A percentile compares a stretch with the other conserved stretches of the same genome.
Conservation (phyloP, 2,329 filamentous ascomycete species). For the Colletotrichum liriopes region DNA sequence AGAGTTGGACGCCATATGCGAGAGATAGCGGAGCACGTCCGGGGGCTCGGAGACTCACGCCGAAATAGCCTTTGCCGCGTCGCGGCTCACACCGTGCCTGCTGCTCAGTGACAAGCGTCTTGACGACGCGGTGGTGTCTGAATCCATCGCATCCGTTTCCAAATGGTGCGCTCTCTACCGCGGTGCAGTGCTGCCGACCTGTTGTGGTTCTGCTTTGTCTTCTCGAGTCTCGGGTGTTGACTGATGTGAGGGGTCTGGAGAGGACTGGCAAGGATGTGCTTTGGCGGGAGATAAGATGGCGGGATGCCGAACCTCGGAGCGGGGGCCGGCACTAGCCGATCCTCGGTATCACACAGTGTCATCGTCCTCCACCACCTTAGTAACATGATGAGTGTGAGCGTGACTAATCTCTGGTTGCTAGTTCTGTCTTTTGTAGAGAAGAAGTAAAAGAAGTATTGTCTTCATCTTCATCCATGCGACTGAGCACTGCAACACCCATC, state of each 20-base stretch:
- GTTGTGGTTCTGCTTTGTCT: neutral
- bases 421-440: no score
- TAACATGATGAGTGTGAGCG: no score
- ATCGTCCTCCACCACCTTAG: neutral
- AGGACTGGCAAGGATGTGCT: neutral
- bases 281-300: neutral
- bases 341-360: neutral
- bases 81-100: constrained; percentile 18
- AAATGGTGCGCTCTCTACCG: neutral
- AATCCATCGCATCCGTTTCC: constrained; percentile 1
- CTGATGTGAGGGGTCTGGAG: neutral
- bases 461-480: no score
- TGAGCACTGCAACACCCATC: no score
- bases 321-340: constrained; percentile 1
- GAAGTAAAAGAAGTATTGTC: no score
- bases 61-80: constrained; percentile 35
- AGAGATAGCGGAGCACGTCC: neutral
- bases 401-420: no score
- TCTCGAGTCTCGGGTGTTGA: constrained; percentile 14
- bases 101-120: constrained; percentile 3
- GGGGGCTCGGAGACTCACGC: constrained; percentile 34
- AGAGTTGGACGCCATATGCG: neutral
- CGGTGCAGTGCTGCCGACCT: neutral
- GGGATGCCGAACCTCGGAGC: constrained; percentile 29
- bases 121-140: neutral